A percentile compares a stretch with the other conserved stretches of the same genome.
Conservation (phyloP, 306 rosid genomes). For the Dryas drummondii region DNA sequence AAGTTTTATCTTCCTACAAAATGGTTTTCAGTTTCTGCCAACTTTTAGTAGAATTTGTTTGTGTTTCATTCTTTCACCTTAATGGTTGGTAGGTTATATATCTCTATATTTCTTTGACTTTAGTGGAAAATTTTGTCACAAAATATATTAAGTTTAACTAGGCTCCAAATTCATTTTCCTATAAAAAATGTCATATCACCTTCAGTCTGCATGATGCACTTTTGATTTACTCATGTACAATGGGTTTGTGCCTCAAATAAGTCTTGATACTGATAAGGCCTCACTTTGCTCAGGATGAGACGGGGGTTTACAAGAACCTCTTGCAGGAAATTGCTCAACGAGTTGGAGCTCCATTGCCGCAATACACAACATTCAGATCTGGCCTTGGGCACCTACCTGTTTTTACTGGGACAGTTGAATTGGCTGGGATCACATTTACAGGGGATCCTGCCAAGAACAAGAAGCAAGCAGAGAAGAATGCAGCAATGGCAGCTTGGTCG, state of each 20-base stretch:
- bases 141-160: background rate
- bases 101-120: background rate
- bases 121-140: background rate
- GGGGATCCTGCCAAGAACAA: slow-evolving; percentile 98
- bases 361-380: slow-evolving; percentile 86
- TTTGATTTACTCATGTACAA: background rate
- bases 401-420: slow-evolving; percentile 92
- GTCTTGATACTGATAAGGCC: slow-evolving; percentile 27
- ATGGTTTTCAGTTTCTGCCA: background rate
- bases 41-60: background rate
- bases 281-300: slow-evolving; percentile 68
- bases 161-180: background rate
- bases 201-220: background rate
- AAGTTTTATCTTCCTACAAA: background rate
- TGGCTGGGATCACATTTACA: slow-evolving; percentile 89
- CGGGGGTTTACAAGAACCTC: slow-evolving; percentile 97
- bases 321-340: slow-evolving; percentile 97
- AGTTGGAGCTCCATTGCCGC: slow-evolving; percentile 97
- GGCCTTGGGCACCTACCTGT: slow-evolving; percentile 96
- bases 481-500: slow-evolving; percentile 99
- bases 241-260: background rate
- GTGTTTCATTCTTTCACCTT: background rate
- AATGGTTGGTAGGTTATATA: background rate
- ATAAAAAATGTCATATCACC: background rate
- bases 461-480: slow-evolving; percentile 99